Evolutionary conservation across 1,284 basidiomycete genomes (phyloP).

Genomic region (Ceratobasidium sp.): DNA sequence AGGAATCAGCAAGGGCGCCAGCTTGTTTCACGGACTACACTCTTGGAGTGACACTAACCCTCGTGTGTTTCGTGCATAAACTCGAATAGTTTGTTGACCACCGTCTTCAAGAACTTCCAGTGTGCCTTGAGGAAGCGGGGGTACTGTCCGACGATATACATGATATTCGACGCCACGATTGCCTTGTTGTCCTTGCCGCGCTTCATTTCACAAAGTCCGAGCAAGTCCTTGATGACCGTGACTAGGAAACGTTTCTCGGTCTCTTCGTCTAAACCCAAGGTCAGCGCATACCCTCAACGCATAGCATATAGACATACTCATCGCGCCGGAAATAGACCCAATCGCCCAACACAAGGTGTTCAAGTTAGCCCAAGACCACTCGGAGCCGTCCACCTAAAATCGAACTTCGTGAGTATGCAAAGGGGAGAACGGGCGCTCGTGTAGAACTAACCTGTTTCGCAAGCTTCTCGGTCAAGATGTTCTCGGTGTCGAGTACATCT

Average conservation of each 20-base stretch:
- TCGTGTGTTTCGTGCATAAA: slow-evolving; percentile 99
- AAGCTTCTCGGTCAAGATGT: slow-evolving; percentile 96
- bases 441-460: slow-evolving; percentile 77
- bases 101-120: slow-evolving; percentile 99
- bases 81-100: slow-evolving; percentile 99
- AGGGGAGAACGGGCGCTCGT: background rate
- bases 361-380: slow-evolving; percentile 99
- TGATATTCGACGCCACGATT: slow-evolving; percentile 99
- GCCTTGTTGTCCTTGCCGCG: slow-evolving; percentile 99
- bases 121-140: slow-evolving; percentile 99
- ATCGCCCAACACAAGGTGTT: slow-evolving; percentile 99
- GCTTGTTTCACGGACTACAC: background rate
- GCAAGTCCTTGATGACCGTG: slow-evolving; percentile 98
- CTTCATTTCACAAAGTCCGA: slow-evolving; percentile 98
- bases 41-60: slow-evolving; percentile 63
- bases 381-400: slow-evolving; percentile 84
- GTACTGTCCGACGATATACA: slow-evolving; percentile 99
- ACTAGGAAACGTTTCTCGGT: slow-evolving; percentile 99
- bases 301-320: slow-evolving; percentile 76
- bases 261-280: slow-evolving; percentile 81
- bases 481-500: slow-evolving; percentile 96
- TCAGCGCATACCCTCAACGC: slow-evolving; percentile 5
- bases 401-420: background rate
- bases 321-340: slow-evolving; percentile 98
- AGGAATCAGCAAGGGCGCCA: slow-evolving; percentile 10